These are phyloP conservation scores for Parasarocladium wereldwijsianum DNA, from an alignment of 2,329 filamentous ascomycete species.

Conservation along the genomic window DNA sequence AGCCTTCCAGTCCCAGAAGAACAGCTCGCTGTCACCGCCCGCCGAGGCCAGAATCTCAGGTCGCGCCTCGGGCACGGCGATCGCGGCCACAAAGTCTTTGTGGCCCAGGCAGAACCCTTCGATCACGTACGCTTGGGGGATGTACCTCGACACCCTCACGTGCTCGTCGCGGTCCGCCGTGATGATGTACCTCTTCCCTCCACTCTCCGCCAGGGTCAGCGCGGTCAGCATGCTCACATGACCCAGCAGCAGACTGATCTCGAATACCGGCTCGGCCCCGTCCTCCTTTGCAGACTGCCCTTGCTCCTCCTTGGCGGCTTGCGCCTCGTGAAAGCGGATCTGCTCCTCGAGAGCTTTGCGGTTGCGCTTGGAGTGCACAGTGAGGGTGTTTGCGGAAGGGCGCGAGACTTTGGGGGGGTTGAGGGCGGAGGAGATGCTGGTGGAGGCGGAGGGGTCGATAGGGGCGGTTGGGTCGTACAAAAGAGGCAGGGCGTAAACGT, in stretches of 20 bases:
- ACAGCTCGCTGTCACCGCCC: constrained; percentile 67
- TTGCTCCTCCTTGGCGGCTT: constrained; percentile 17
- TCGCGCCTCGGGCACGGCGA: constrained; percentile 46
- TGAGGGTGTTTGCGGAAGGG: constrained; percentile 41
- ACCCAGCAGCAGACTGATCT: constrained; percentile 67
- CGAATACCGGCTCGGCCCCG: constrained; percentile 45
- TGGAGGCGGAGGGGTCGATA: constrained; percentile 14
- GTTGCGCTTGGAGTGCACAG: constrained; percentile 51
- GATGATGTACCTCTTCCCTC: constrained; percentile 32
- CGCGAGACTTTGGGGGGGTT: constrained; percentile 18
- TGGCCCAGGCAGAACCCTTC: constrained; percentile 85
- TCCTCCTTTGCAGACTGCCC: too few relatives aligned
- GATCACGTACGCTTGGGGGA: constrained; percentile 75
- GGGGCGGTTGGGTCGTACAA: constrained; percentile 10
- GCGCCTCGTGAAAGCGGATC: constrained; percentile 27
- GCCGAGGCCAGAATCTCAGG: constrained; percentile 64
- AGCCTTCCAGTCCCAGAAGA: constrained; percentile 68
- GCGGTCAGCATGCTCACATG: constrained; percentile 93
- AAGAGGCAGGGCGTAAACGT: constrained; percentile 81
- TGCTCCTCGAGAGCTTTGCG: constrained; percentile 45
- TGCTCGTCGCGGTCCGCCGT: constrained; percentile 51
- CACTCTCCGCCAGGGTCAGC: constrained; percentile 37
- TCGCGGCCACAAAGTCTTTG: constrained; percentile 63
- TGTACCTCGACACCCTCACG: constrained; percentile 71
- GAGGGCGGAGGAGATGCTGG: constrained; percentile 6